Evolutionary conservation across 192 early-diverging fungal genomes (phyloP).

Genomic region (Phlyctochytrium planicorne): DNA sequence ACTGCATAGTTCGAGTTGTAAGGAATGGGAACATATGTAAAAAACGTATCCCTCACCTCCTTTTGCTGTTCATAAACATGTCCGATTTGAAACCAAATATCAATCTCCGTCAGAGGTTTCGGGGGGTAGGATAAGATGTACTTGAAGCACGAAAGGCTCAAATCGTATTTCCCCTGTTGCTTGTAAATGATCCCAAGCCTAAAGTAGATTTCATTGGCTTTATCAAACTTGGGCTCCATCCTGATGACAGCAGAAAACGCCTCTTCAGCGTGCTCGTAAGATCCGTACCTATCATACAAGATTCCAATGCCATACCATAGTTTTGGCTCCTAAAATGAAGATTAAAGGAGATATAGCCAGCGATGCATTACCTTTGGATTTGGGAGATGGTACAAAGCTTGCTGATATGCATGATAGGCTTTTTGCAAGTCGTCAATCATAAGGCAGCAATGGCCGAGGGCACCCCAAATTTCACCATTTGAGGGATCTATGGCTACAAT

Average conservation of each 20-base stretch:
- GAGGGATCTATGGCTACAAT: constrained; percentile 76
- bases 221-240: constrained; percentile 96
- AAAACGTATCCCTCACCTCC: constrained; percentile 55
- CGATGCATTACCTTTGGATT: constrained; percentile 82
- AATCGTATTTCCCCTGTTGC: constrained; percentile 75
- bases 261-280: constrained; percentile 95
- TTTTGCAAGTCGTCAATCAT: constrained; percentile 94
- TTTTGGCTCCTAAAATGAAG: constrained; percentile 77
- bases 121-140: constrained; percentile 86
- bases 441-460: constrained; percentile 91
- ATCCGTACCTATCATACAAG: constrained; percentile 95
- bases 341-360: background rate
- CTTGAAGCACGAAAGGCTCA: constrained; percentile 81
- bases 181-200: constrained; percentile 98
- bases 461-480: constrained; percentile 95
- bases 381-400: constrained; percentile 87
- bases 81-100: constrained; percentile 99
- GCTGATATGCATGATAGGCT: constrained; percentile 95
- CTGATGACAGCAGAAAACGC: constrained; percentile 91
- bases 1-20: constrained; percentile 26
- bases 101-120: constrained; percentile 89
- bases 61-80: constrained; percentile 95
- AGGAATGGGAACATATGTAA: constrained; percentile 3
- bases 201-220: constrained; percentile 97
- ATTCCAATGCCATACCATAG: constrained; percentile 99